These are phyloP conservation scores for Pseudonitzschia multistriata DNA, from an alignment of 108 stramenopile genomes.

Conservation along the genomic window DNA sequence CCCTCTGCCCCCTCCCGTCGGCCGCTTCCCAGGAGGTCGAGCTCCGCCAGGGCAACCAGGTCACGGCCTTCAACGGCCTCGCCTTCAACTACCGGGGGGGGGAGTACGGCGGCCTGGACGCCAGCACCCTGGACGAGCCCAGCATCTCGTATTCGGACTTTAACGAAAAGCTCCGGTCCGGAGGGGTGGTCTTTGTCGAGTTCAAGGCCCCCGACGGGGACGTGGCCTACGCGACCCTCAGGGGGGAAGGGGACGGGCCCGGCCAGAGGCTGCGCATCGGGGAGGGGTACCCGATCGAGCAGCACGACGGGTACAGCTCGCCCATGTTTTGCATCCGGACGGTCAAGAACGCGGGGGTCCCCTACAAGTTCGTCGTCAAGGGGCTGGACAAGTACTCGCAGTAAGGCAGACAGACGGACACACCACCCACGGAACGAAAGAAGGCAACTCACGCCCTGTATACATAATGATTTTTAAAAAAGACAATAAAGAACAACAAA, in stretches of 20 bases:
- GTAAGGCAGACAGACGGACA: neutral
- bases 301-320: constrained; percentile 65
- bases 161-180: constrained; percentile 41
- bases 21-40: constrained; percentile 31
- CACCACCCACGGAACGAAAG: neutral
- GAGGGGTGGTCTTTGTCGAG: constrained; percentile 73
- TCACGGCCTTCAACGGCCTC: constrained; percentile 75
- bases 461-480: no score
- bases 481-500: no score
- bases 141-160: constrained; percentile 70
- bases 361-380: constrained; percentile 80
- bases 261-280: constrained; percentile 63
- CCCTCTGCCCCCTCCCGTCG: neutral
- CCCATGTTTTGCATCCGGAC: constrained; percentile 71
- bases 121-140: constrained; percentile 56
- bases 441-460: no score
- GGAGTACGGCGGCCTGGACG: constrained; percentile 56
- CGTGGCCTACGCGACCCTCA: constrained; percentile 73
- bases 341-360: constrained; percentile 64
- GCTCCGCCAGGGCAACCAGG: constrained; percentile 31
- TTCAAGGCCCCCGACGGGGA: constrained; percentile 81
- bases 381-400: constrained; percentile 33
- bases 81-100: constrained; percentile 73
- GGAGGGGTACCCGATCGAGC: constrained; percentile 76
- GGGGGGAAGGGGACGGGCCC: constrained; percentile 20